Percentiles rank a stretch among this genome's conserved stretches.
phyloP scores from a whole-genome alignment of 139 green algal species.

The Prasinococcaceae sp. region DNA sequence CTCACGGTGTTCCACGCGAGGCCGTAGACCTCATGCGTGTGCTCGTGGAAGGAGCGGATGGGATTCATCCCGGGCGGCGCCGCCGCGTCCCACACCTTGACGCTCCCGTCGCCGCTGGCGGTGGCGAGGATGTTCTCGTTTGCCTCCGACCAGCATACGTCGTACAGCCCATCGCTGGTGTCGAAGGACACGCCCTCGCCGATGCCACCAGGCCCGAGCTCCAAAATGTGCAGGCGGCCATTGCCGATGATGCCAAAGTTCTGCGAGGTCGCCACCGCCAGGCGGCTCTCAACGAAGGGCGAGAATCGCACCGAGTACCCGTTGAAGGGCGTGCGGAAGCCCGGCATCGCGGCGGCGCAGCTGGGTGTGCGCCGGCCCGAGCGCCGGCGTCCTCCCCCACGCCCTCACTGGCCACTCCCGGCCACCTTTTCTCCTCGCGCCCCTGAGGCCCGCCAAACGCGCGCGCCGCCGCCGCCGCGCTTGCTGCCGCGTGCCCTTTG shows the following conservation, averaged over 20 bases:
- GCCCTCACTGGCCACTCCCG: too few relatives aligned
- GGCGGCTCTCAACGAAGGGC: constrained; percentile 60
- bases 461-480: too few relatives aligned
- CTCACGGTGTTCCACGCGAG: constrained; percentile 77
- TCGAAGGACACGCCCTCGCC: constrained; percentile 68
- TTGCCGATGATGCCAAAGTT: constrained; percentile 99
- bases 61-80: constrained; percentile 65
- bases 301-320: constrained; percentile 75
- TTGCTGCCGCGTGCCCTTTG: too few relatives aligned
- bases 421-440: too few relatives aligned
- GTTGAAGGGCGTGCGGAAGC: constrained; percentile 55
- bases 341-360: too few relatives aligned
- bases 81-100: constrained; percentile 82
- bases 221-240: constrained; percentile 73
- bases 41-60: constrained; percentile 66
- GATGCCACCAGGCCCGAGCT: constrained; percentile 43
- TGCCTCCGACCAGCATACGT: constrained; percentile 87
- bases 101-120: constrained; percentile 75
- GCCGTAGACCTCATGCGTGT: constrained; percentile 73
- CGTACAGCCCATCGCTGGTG: constrained; percentile 89
- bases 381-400: too few relatives aligned
- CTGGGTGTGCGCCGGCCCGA: too few relatives aligned
- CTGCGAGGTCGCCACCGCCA: constrained; percentile 83
- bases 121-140: constrained; percentile 87
- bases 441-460: too few relatives aligned